phyloP scores from a whole-genome alignment of 1,139 yeast species.

The Taphrina deformans region DNA sequence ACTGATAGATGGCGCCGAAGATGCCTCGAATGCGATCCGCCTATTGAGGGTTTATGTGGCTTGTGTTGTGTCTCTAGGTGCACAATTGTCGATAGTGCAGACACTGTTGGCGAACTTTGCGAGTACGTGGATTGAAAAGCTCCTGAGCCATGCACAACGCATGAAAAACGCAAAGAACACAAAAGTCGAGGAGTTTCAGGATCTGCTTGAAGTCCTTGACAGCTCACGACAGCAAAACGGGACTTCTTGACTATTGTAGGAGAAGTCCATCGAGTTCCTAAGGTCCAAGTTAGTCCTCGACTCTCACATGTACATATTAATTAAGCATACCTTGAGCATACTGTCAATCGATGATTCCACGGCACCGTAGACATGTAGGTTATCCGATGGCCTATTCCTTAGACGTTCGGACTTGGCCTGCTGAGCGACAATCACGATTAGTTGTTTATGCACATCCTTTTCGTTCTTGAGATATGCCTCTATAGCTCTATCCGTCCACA shows the following conservation, averaged over 20 bases:
- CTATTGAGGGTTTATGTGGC: background rate
- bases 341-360: background rate
- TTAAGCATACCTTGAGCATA: constrained; percentile 9
- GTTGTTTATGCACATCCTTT: background rate
- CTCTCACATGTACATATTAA: background rate
- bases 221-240: background rate
- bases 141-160: background rate
- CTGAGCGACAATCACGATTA: background rate
- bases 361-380: background rate
- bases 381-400: background rate
- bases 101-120: background rate
- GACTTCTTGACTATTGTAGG: background rate
- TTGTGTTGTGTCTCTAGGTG: constrained; percentile 5
- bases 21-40: constrained; percentile 5
- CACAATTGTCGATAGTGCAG: background rate
- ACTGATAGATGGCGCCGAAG: constrained; percentile 6
- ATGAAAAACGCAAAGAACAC: background rate
- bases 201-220: background rate
- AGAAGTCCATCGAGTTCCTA: constrained; percentile 8
- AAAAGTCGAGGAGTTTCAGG: background rate
- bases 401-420: background rate
- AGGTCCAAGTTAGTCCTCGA: background rate
- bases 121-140: background rate
- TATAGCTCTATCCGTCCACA: background rate
- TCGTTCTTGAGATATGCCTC: constrained; percentile 3